Base-by-base conservation (phyloP, 2,329 filamentous ascomycete species). In the Raffaelea albimanens region DNA sequence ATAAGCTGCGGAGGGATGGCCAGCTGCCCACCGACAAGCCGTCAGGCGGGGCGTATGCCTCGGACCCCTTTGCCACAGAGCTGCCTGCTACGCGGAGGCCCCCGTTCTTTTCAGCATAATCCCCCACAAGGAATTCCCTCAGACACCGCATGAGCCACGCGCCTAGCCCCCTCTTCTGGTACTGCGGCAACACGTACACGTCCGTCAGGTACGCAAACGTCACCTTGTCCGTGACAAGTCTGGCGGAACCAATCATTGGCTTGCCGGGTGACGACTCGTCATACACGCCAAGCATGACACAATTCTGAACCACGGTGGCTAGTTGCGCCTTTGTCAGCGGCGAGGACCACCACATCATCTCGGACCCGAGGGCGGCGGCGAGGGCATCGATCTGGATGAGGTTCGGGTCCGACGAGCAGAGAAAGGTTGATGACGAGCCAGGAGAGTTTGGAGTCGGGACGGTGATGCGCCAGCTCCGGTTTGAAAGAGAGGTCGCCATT, bases 191-290 rank as follows among this genome's bases (percentile, higher is more conserved):
- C 20, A 87, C 67, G 60, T 83, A 87, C 19, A 86, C 78, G 57
- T 87, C 83, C 22, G 82, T 83, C 47, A 84, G 63, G 56, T 85
- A 88, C 31, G 75, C 80, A 55, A 86, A 78, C 0, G 82, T 83
- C 42, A 79, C 72, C 56, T 76, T 74, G 62, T 88, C 85, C 9
- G 83, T 88, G 45, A 87, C 67, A n/a, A 85, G 61, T 31, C 84
- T 71, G 1, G 72, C 74, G 48, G 82, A 70, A 1, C 80, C 80
- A 43, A 84, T 67, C 55, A 63, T 59, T 52, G 13, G 53, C 55
- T 42, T 38, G 13, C 34, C 34, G 34, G 34, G 14, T 16, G 3
- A 9, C 14, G 42, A n/a, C 13, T 52, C 20, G 18, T 43, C 38
- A 55, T 82, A 85, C 4, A 85, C 56, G 8, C 75, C 76, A 34